These are phyloP conservation scores for Heterobasidion irregulare DNA, from an alignment of 1,284 basidiomycete genomes.

Conservation along the genomic window DNA sequence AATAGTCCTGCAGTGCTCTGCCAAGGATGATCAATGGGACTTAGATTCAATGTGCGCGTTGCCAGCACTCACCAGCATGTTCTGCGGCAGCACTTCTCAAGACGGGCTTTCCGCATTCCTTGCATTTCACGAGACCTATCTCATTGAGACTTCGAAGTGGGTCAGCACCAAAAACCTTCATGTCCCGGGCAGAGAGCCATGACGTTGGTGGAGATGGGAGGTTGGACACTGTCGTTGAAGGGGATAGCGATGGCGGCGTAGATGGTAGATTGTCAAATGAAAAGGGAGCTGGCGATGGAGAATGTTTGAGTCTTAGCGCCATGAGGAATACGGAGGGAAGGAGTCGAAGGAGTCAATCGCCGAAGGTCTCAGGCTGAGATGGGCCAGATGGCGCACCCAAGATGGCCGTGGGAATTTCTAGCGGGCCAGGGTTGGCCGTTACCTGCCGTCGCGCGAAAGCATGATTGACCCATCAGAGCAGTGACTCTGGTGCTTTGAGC, in stretches of 20 bases:
- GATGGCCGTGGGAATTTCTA: too few species aligned
- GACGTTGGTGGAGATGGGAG: constrained; percentile 63
- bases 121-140: constrained; percentile 70
- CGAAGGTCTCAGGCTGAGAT: neutral
- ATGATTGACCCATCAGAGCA: neutral
- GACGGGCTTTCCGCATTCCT: constrained; percentile 70
- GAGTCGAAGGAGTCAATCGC: neutral
- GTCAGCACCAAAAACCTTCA: constrained; percentile 78
- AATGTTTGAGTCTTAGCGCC: constrained; percentile 52
- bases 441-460: too few species aligned
- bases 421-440: neutral
- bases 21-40: neutral
- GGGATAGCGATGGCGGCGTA: constrained; percentile 27
- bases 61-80: constrained; percentile 54
- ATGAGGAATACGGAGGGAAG: constrained; percentile 23
- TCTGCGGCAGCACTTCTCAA: constrained; percentile 68
- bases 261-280: constrained; percentile 45
- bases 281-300: constrained; percentile 34
- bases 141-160: constrained; percentile 48
- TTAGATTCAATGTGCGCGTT: neutral
- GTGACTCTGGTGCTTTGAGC: too few species aligned
- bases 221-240: constrained; percentile 12
- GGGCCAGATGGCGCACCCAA: too few species aligned
- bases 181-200: constrained; percentile 78
- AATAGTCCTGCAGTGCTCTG: constrained; percentile 58